phyloP scores from a whole-genome alignment of 1,284 basidiomycete species.

The Malassezia sympodialis region DNA sequence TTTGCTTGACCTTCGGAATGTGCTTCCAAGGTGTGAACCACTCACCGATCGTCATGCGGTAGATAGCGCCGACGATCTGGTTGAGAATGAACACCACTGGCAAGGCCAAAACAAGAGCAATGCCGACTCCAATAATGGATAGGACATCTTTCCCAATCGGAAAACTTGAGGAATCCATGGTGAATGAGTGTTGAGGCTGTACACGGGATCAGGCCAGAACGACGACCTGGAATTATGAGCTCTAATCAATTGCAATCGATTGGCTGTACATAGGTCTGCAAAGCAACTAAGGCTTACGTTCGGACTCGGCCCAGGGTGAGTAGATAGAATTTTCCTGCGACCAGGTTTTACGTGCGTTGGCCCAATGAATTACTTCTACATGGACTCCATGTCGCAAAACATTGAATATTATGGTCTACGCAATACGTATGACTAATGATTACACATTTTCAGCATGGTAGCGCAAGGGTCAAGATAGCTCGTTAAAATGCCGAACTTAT shows the following conservation, averaged over 20 bases:
- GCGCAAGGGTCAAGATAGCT: not conserved
- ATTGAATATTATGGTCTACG: not conserved
- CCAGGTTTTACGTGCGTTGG: not conserved
- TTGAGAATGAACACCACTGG: conserved; percentile 12
- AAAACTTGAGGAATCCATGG: not conserved
- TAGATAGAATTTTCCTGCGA: not conserved
- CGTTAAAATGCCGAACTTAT: not conserved
- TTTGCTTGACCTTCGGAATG: conserved; percentile 17
- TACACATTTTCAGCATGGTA: not conserved
- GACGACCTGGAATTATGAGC: not conserved
- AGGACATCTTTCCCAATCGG: not conserved
- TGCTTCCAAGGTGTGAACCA: conserved; percentile 17
- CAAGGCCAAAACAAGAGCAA: conserved; percentile 1
- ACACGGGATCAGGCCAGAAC: not conserved
- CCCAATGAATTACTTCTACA: not conserved
- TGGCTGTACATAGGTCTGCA: not conserved
- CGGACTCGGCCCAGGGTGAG: not conserved
- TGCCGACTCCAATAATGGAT: not conserved
- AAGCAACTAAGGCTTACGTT: not conserved
- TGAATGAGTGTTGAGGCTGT: not conserved
- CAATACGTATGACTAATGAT: not conserved
- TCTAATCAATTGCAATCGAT: not conserved
- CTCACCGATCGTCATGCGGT: conserved; percentile 18
- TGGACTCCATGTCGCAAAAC: not conserved
- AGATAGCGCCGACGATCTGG: conserved; percentile 10